Conservation (phyloP, 2,329 filamentous ascomycete genomes). For the Trichophyton rubrum region DNA sequence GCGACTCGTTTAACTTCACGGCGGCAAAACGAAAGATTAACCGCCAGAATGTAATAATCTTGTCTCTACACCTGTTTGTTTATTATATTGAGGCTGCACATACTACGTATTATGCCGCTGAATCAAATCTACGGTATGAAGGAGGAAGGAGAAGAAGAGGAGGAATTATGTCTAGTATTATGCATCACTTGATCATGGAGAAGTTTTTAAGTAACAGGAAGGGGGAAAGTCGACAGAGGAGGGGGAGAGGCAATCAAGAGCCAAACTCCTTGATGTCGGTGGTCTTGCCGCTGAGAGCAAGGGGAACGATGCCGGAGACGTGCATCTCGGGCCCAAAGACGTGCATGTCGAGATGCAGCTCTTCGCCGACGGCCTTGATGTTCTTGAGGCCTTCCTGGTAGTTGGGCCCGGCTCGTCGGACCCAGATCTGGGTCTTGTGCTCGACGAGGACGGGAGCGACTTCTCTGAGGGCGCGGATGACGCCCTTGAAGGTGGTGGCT, state of each 20-base stretch:
- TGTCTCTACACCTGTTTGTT: no score
- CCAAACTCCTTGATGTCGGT: conserved; percentile 50
- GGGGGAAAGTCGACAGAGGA: conserved; percentile 1
- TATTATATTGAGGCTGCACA: no score
- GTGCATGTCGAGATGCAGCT: conserved; percentile 93
- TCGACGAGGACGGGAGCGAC: conserved; percentile 73
- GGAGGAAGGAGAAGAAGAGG: background rate
- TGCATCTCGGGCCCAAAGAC: conserved; percentile 70
- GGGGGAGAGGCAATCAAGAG: conserved; percentile 18
- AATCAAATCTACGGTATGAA: no score
- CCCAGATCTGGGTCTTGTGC: conserved; percentile 98
- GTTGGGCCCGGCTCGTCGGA: conserved; percentile 81
- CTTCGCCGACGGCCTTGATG: conserved; percentile 92
- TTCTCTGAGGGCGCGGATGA: conserved; percentile 90
- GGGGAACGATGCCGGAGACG: conserved; percentile 89
- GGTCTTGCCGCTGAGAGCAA: conserved; percentile 61
- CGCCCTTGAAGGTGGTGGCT: conserved; percentile 97
- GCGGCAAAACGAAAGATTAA: no score
- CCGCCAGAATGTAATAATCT: no score
- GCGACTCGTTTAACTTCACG: no score
- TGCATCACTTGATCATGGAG: background rate
- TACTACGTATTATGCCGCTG: no score
- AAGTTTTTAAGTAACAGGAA: background rate
- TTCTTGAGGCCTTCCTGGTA: conserved; percentile 99
- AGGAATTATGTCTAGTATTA: background rate